Base-by-base conservation (phyloP, 805 yeast genomes). In the Candida suzukii region DNA sequence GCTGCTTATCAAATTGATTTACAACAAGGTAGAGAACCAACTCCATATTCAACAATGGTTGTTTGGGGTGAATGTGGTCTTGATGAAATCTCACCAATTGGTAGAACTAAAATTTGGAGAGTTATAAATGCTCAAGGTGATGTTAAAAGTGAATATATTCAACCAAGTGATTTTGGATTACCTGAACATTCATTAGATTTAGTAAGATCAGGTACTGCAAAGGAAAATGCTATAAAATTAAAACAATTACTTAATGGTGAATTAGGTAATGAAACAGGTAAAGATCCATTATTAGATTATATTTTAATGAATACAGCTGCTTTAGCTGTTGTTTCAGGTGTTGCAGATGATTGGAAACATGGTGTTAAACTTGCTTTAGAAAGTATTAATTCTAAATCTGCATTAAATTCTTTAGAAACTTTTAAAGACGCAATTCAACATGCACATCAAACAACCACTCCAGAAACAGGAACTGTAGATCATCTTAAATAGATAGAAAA, bases 71-170 rank as follows among this genome's bases (percentile, higher is more conserved):
- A 80, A 40, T 77, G 85, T 38, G 96, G 96, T 0, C 67, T 93
- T 25, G 99, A 93, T 57, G 99, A 93, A 64, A 84, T 93, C 28
- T 83, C 96, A 2, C 96, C 97, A 2, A 76, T 82, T 25, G 98
- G 97, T 0, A 62, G 67, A 41, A 83, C 96, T 2, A 76, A 76
- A 42, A 77, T 82, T 46, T 93, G 99, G 99, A 67, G 72, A 40
- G 74, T 83, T 1, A 68, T 67, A 39, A 19, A 26, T 13, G 21
- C 29, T 4, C 17, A 27, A 17, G 58, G 58, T 38, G 65, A 71
- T 29, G 53, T 57, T 13, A 56, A 67, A 2, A 75, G 71, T 0
- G 53, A 60, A 19, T 43, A 45, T 28, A 48, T 85, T 2, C 66
- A 70, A 10, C 98, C 99, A 2, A 57, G 64, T 19, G 95, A 88